These are phyloP conservation scores for Phalaenopsis aphrodite DNA, from an alignment of 106 monocot species.

Conservation along the genomic window DNA sequence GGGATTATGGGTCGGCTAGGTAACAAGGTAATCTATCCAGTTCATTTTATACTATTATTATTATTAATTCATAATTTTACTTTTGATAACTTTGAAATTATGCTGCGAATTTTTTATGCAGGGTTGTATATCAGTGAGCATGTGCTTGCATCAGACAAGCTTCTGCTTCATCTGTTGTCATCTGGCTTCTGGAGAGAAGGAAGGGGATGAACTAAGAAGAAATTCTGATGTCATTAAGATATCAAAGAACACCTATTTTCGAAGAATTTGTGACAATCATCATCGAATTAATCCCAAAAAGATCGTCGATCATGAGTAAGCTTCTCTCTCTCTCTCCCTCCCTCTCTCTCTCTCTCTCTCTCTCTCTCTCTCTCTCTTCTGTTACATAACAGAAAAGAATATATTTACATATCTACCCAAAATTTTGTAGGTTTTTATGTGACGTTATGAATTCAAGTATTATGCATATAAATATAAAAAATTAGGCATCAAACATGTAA, in stretches of 20 bases:
- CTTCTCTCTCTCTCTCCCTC: background rate
- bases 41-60: too few species aligned
- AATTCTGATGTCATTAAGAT: slow-evolving; percentile 52
- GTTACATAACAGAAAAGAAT: background rate
- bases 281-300: slow-evolving; percentile 24
- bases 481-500: too few species aligned
- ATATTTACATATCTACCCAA: too few species aligned
- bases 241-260: slow-evolving; percentile 42
- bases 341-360: too few species aligned
- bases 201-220: slow-evolving; percentile 59
- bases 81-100: background rate
- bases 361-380: background rate
- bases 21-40: slow-evolving; percentile 37
- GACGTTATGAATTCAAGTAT: too few species aligned
- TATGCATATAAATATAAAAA: too few species aligned
- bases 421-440: too few species aligned
- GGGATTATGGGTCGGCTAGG: slow-evolving; percentile 55
- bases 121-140: slow-evolving; percentile 61
- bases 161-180: slow-evolving; percentile 65
- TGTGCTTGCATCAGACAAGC: slow-evolving; percentile 54
- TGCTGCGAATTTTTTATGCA: slow-evolving; percentile 9
- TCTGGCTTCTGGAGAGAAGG: slow-evolving; percentile 61
- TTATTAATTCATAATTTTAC: too few species aligned
- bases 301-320: slow-evolving; percentile 54
- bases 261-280: slow-evolving; percentile 19